Evolutionary conservation across 805 yeast species (phyloP).

Genomic region (Clavispora phyllophila): DNA sequence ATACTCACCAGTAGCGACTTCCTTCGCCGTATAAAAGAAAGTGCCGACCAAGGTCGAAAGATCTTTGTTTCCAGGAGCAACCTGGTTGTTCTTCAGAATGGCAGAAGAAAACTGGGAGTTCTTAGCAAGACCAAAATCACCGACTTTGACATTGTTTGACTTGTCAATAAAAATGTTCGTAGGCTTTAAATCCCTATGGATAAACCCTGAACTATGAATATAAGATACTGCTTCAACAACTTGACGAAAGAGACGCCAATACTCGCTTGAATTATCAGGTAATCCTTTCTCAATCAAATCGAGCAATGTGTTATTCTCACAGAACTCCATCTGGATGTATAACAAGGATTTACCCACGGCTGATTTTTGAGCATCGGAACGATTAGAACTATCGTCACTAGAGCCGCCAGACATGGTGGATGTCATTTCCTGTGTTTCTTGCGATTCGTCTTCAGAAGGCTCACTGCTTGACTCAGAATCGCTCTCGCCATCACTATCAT

Average conservation of each 20-base stretch:
- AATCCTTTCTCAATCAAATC: slow-evolving; percentile 77
- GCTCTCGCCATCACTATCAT: slow-evolving; percentile 3
- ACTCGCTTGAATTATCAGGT: slow-evolving; percentile 65
- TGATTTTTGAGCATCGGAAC: not conserved
- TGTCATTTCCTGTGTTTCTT: not conserved
- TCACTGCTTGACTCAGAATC: not conserved
- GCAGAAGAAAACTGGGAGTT: slow-evolving; percentile 57
- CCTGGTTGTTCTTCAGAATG: slow-evolving; percentile 35
- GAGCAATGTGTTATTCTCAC: slow-evolving; percentile 86
- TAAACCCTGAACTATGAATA: slow-evolving; percentile 89
- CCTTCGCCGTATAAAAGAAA: slow-evolving; percentile 85
- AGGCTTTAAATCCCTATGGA: slow-evolving; percentile 93
- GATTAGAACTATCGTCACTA: slow-evolving; percentile 1
- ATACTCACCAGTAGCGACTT: slow-evolving; percentile 75
- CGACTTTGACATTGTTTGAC: slow-evolving; percentile 82
- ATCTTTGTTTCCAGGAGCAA: slow-evolving; percentile 50
- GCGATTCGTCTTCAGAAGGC: not conserved
- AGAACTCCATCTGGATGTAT: slow-evolving; percentile 97
- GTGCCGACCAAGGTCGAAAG: slow-evolving; percentile 93
- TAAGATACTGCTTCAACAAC: slow-evolving; percentile 84
- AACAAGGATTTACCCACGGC: slow-evolving; percentile 51
- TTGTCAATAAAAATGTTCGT: slow-evolving; percentile 93
- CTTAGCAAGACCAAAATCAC: slow-evolving; percentile 96
- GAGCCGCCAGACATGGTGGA: not conserved
- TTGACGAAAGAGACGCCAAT: slow-evolving; percentile 87